Conservation (phyloP, 192 early-diverging fungal genomes). For the Entomortierella chlamydospora region DNA sequence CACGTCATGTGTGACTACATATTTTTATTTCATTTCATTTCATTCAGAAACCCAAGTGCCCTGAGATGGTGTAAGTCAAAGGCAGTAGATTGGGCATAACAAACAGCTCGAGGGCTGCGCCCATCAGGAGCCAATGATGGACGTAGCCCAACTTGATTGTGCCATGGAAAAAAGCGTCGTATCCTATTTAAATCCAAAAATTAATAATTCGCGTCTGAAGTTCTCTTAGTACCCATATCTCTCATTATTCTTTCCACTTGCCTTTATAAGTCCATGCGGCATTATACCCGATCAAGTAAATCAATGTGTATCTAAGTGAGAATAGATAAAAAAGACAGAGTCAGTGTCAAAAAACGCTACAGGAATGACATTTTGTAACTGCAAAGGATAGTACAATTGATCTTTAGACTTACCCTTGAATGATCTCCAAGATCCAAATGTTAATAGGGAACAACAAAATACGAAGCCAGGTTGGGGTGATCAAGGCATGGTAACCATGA, state of each 20-base stretch:
- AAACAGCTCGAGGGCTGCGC: slow-evolving; percentile 33
- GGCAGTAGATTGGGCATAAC: slow-evolving; percentile 28
- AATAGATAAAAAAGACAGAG: not conserved
- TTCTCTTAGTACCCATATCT: not conserved
- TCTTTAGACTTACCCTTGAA: slow-evolving; percentile 26
- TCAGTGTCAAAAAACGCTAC: too few species aligned
- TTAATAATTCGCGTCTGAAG: too few species aligned
- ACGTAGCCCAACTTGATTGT: slow-evolving; percentile 48
- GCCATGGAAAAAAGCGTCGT: slow-evolving; percentile 52
- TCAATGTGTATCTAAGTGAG: slow-evolving; percentile 35
- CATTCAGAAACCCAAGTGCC: not conserved
- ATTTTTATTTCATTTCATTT: not conserved
- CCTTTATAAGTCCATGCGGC: slow-evolving; percentile 51
- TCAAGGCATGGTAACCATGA: slow-evolving; percentile 44
- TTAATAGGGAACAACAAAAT: slow-evolving; percentile 46
- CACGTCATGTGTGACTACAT: slow-evolving; percentile 13
- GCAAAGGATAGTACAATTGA: not conserved
- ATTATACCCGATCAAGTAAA: slow-evolving; percentile 50
- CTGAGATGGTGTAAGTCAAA: slow-evolving; percentile 24
- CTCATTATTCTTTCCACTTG: not conserved
- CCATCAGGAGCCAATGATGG: slow-evolving; percentile 53
- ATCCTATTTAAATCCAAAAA: slow-evolving; percentile 27
- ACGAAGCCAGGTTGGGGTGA: slow-evolving; percentile 27
- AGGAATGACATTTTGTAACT: not conserved
- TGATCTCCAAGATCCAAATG: slow-evolving; percentile 48